Conservation (phyloP, 208 protist species). For the Endotrypanum monterogeii region DNA sequence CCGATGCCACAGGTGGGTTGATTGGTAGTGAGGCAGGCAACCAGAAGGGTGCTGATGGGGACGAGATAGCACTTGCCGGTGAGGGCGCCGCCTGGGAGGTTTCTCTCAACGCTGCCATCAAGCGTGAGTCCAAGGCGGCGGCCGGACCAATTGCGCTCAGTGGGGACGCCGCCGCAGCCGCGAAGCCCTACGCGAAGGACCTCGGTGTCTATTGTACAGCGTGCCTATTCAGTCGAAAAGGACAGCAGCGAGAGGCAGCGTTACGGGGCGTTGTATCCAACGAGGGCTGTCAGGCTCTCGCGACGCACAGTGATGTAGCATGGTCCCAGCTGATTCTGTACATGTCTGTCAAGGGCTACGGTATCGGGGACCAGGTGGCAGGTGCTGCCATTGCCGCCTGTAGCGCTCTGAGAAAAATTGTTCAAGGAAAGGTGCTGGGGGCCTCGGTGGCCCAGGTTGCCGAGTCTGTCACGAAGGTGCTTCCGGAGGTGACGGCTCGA, state of each 20-base stretch:
- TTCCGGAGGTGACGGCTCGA: conserved; percentile 59
- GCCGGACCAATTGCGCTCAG: conserved; percentile 34
- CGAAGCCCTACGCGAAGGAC: conserved; percentile 44
- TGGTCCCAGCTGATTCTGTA: conserved; percentile 60
- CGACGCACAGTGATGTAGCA: conserved; percentile 37
- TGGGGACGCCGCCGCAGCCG: conserved; percentile 45
- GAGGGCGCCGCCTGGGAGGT: conserved; percentile 72
- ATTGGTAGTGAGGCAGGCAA: not conserved
- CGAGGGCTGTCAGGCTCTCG: conserved; percentile 50
- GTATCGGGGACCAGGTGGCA: conserved; percentile 67
- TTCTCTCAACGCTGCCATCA: conserved; percentile 61
- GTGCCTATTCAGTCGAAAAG: conserved; percentile 72
- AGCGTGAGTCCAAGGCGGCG: conserved; percentile 37
- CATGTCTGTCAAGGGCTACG: conserved; percentile 60
- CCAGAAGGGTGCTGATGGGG: not conserved
- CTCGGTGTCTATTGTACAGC: conserved; percentile 73
- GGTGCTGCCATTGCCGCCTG: conserved; percentile 73
- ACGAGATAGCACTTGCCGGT: conserved; percentile 39
- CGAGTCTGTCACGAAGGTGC: conserved; percentile 30
- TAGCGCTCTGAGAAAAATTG: conserved; percentile 62
- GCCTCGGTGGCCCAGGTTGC: conserved; percentile 26
- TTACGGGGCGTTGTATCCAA: conserved; percentile 57
- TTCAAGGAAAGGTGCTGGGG: conserved; percentile 39
- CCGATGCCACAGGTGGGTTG: conserved; percentile 30
- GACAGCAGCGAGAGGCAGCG: conserved; percentile 76